A percentile compares a stretch with the other conserved stretches of the same genome.
phyloP scores from a whole-genome alignment of 169 alveolate genomes.

The Plasmodium billcollinsi region DNA sequence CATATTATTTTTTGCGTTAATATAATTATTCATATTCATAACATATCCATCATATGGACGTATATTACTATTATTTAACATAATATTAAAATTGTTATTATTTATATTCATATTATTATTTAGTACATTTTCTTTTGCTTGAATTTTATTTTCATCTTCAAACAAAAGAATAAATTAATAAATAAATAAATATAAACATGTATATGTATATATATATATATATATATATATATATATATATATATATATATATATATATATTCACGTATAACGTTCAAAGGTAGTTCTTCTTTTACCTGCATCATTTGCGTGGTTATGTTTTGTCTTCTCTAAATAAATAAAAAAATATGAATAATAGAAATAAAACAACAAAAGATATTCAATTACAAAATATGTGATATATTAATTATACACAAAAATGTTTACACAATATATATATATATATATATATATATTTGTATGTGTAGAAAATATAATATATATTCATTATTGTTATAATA shows the following conservation, averaged over 20 bases:
- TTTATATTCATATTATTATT: conserved; percentile 14
- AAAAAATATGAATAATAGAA: neutral
- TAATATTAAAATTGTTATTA: neutral
- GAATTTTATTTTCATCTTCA: conserved; percentile 22
- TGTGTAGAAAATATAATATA: too few species aligned
- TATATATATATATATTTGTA: neutral
- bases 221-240: too few species aligned
- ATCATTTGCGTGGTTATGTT: conserved; percentile 19
- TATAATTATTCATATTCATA: conserved; percentile 39
- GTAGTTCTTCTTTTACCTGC: conserved; percentile 15
- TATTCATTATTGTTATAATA: neutral
- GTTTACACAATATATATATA: neutral
- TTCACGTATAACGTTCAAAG: neutral
- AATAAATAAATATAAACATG: neutral
- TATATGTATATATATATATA: too few species aligned
- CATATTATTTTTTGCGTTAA: conserved; percentile 37
- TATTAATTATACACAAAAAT: neutral
- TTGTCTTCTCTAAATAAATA: conserved; percentile 23
- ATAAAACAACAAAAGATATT: neutral
- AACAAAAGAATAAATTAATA: neutral
- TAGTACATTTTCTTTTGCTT: conserved; percentile 30
- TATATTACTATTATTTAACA: conserved; percentile 25
- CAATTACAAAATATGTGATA: neutral
- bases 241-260: neutral
- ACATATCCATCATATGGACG: conserved; percentile 55